Evolutionary conservation across 768 basidiomycete species (phyloP), one percentile per base, ranked within the genome.

Genomic region (Cyathus striatus): DNA sequence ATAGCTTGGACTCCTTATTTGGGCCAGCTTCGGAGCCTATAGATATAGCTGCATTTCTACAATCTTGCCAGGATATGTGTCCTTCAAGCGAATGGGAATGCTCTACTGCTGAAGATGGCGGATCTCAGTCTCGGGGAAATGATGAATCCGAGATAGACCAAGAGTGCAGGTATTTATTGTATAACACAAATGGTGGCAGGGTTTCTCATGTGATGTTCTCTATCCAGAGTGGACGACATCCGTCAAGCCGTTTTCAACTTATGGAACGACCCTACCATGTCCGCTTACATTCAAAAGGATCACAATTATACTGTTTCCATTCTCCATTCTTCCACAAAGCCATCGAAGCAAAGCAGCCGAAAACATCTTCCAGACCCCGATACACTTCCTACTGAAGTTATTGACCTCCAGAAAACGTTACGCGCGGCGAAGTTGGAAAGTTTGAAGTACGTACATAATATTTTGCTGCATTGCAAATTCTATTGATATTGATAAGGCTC

Each of bases 21-120:
- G 83, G 83, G 0, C 83, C 82, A 33, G 65, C 81, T 17, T 86
- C 83, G 30, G 72, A 81, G 24, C 62, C 52, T 20, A 67, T 85
- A 23, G 57, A 75, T 35, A 48, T 85, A 35, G 55, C 53, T 21
- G 58, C 59, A 1, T 83, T 83, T 50, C 46, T 76, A 12, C 59
- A 65, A 10, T 53, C 63, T 39, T 62, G 66, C 5, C 32, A 44
- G 25, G 43, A 45, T 9, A 39, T 54, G n/a, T n/a, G n/a, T n/a
- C n/a, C n/a, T n/a, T n/a, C n/a, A n/a, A n/a, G n/a, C n/a, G n/a
- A n/a, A n/a, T n/a, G n/a, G n/a, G n/a, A n/a, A n/a, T n/a, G n/a
- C n/a, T n/a, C n/a, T n/a, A n/a, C n/a, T n/a, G n/a, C n/a, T n/a
- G n/a, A n/a, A n/a, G n/a, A n/a, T n/a, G n/a, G n/a, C n/a, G n/a